Percentiles rank a stretch among this genome's conserved stretches.
Conservation (phyloP, 768 basidiomycete species). For the Termitomyces eurrhizus region DNA sequence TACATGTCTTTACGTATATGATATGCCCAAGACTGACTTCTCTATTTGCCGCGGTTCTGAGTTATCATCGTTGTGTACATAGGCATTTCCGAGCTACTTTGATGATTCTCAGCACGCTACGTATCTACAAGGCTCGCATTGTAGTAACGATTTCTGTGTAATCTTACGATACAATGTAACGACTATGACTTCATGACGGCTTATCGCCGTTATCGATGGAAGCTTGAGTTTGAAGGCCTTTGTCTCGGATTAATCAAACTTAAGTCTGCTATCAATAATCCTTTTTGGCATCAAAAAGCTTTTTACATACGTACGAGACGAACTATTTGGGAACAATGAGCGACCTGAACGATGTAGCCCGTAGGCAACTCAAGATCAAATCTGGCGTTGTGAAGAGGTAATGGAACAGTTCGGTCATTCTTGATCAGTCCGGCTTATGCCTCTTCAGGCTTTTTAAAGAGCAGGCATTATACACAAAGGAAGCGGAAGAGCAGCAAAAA, state of each 20-base stretch:
- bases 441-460: conserved; percentile 63
- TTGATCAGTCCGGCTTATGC: conserved; percentile 6
- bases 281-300: background rate
- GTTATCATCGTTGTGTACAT: conserved; percentile 12
- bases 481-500: conserved; percentile 53
- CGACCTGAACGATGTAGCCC: conserved; percentile 40
- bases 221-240: background rate
- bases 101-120: conserved; percentile 6
- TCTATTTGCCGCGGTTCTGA: conserved; percentile 16
- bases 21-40: conserved; percentile 20
- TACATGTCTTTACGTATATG: conserved; percentile 18
- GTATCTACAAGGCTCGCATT: conserved; percentile 32
- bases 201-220: conserved; percentile 16
- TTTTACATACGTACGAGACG: background rate
- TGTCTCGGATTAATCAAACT: conserved; percentile 3
- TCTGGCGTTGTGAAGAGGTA: conserved; percentile 63
- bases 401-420: conserved; percentile 9
- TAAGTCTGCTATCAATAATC: background rate
- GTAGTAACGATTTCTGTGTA: conserved; percentile 42
- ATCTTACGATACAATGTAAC: conserved; percentile 40
- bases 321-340: conserved; percentile 33
- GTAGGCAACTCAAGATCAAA: conserved; percentile 78
- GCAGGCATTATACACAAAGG: conserved; percentile 57
- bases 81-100: conserved; percentile 11
- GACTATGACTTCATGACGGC: conserved; percentile 16